Percentiles rank a stretch among this genome's conserved stretches.
These are phyloP conservation scores for Taphrina pruni DNA, from an alignment of 1,139 yeast species.

Conservation along the genomic window DNA sequence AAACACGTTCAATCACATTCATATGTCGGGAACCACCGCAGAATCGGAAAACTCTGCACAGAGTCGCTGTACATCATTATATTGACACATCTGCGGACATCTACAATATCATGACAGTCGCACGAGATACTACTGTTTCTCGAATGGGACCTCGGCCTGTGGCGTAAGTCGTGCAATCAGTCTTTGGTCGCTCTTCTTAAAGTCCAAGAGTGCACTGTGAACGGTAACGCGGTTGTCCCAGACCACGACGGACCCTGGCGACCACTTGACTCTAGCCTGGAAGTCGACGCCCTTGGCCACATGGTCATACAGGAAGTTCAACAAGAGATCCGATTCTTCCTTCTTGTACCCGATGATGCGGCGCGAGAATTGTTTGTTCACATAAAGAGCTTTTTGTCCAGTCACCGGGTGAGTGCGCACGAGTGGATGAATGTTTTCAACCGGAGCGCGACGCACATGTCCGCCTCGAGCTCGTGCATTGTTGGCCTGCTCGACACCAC, in stretches of 20 bases:
- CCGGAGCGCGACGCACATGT: constrained; percentile 60
- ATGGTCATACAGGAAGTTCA: constrained; percentile 60
- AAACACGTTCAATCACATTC: too few species aligned
- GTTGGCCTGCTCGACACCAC: constrained; percentile 60
- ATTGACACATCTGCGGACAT: too few species aligned
- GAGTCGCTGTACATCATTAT: too few species aligned
- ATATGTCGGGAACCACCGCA: too few species aligned
- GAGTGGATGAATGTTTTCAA: constrained; percentile 61
- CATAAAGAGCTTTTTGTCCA: constrained; percentile 59
- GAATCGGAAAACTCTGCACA: too few species aligned
- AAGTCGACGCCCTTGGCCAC: constrained; percentile 60
- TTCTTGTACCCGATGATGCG: constrained; percentile 62
- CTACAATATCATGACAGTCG: too few species aligned
- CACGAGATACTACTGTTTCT: background rate
- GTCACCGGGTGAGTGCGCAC: constrained; percentile 66
- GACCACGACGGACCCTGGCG: constrained; percentile 62
- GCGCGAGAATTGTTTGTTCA: constrained; percentile 63
- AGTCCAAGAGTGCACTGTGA: constrained; percentile 69
- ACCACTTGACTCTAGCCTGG: constrained; percentile 66
- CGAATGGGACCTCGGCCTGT: constrained; percentile 49
- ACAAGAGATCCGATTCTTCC: constrained; percentile 62
- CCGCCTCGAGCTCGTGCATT: constrained; percentile 57
- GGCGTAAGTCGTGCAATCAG: constrained; percentile 52
- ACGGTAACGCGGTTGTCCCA: constrained; percentile 74
- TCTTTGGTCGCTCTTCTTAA: constrained; percentile 61